A percentile compares a stretch with the other conserved stretches of the same genome.
Conservation (phyloP, 2,329 filamentous ascomycete species). For the Nemania sp. region DNA sequence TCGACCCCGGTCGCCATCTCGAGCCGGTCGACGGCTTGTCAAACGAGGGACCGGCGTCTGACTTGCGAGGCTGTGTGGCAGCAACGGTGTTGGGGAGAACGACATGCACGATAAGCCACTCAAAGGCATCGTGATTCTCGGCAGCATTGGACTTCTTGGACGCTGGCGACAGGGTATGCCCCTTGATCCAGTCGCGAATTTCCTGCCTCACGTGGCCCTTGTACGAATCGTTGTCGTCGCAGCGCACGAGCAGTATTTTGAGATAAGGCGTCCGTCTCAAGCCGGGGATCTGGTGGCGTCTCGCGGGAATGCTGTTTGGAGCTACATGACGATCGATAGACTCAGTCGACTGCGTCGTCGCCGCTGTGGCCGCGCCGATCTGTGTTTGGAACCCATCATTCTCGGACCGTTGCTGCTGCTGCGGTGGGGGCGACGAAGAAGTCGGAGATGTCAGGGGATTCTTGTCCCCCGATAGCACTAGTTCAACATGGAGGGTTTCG, state of each 20-base stretch:
- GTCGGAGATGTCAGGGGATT: constrained; percentile 42
- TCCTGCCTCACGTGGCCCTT: constrained; percentile 77
- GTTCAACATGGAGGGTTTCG: constrained; percentile 85
- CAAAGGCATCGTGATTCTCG: constrained; percentile 94
- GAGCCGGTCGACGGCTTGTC: constrained; percentile 64
- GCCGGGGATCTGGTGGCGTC: constrained; percentile 93
- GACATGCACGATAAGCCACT: constrained; percentile 93
- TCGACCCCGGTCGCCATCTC: constrained; percentile 78
- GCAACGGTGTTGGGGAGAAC: constrained; percentile 84
- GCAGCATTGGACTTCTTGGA: constrained; percentile 66
- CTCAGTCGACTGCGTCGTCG: constrained; percentile 40
- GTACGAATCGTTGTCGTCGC: constrained; percentile 95
- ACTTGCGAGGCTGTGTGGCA: constrained; percentile 72
- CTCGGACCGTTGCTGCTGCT: constrained; percentile 31
- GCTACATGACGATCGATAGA: constrained; percentile 43
- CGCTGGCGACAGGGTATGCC: constrained; percentile 64
- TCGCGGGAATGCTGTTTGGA: constrained; percentile 49
- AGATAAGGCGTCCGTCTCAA: constrained; percentile 91
- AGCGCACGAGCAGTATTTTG: constrained; percentile 85
- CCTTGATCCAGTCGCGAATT: constrained; percentile 89
- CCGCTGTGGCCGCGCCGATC: constrained; percentile 36
- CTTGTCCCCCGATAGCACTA: constrained; percentile 64
- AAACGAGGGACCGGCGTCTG: constrained; percentile 55
- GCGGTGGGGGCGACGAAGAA: constrained; percentile 41
- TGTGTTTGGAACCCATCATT: constrained; percentile 67